Evolutionary conservation across 2,329 filamentous ascomycete genomes (phyloP).

Genomic region (Talaromyces pinophilus): DNA sequence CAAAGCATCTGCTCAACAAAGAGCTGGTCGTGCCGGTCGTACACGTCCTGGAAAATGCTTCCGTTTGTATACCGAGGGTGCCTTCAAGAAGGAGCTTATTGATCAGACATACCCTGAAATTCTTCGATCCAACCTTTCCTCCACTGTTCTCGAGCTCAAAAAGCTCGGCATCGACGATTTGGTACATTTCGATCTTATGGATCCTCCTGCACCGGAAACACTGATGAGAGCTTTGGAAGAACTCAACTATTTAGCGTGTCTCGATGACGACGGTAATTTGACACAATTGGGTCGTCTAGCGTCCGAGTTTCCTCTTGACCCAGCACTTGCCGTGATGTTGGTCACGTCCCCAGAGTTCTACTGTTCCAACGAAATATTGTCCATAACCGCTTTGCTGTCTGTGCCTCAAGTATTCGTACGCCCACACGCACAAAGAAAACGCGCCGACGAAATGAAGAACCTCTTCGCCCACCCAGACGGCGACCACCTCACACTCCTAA

Average conservation of each 20-base stretch:
- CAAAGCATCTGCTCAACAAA: slow-evolving; percentile 93
- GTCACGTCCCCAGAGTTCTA: slow-evolving; percentile 97
- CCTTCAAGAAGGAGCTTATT: slow-evolving; percentile 97
- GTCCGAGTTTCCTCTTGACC: slow-evolving; percentile 94
- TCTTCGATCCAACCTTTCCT: slow-evolving; percentile 88
- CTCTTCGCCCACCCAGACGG: slow-evolving; percentile 91
- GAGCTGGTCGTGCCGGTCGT: slow-evolving; percentile 98
- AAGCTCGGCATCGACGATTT: slow-evolving; percentile 94
- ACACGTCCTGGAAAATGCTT: slow-evolving; percentile 98
- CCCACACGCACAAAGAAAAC: slow-evolving; percentile 79
- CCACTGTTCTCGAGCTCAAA: slow-evolving; percentile 93
- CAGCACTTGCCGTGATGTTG: slow-evolving; percentile 92
- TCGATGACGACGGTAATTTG: slow-evolving; percentile 94
- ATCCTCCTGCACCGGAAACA: slow-evolving; percentile 94
- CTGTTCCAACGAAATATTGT: slow-evolving; percentile 97
- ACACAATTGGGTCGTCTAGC: slow-evolving; percentile 82
- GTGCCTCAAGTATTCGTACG: slow-evolving; percentile 93
- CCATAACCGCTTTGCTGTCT: slow-evolving; percentile 88
- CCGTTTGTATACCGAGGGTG: slow-evolving; percentile 88
- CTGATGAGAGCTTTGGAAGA: slow-evolving; percentile 98
- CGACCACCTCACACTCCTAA: slow-evolving; percentile 93
- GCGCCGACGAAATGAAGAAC: slow-evolving; percentile 95
- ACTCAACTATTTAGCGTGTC: slow-evolving; percentile 92
- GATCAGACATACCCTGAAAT: slow-evolving; percentile 97
- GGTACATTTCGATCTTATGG: slow-evolving; percentile 98